Evolutionary conservation across 805 yeast species (phyloP).

Genomic region (Ogataea salicorniae): DNA sequence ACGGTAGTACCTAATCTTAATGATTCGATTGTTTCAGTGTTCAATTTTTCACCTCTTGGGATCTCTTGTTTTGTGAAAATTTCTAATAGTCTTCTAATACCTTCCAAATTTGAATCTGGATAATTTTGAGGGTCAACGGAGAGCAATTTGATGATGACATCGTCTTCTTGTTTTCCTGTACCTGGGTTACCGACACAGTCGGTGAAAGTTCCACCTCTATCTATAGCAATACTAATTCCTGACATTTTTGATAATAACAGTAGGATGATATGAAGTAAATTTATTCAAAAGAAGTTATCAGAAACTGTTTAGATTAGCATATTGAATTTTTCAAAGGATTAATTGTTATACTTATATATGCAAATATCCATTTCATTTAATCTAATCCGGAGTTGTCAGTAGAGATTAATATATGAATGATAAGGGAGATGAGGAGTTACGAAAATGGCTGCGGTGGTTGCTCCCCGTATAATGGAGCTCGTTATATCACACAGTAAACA

Average conservation of each 20-base stretch:
- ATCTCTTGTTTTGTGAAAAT: constrained; percentile 46
- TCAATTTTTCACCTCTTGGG: constrained; percentile 57
- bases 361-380: too few relatives aligned
- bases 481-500: too few relatives aligned
- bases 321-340: too few relatives aligned
- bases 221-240: constrained; percentile 40
- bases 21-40: constrained; percentile 56
- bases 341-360: too few relatives aligned
- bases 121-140: constrained; percentile 89
- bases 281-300: too few relatives aligned
- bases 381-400: too few relatives aligned
- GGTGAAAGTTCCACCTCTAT: constrained; percentile 88
- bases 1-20: constrained; percentile 92
- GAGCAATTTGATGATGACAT: constrained; percentile 67
- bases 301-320: too few relatives aligned
- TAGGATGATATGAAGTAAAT: too few relatives aligned
- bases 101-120: constrained; percentile 88
- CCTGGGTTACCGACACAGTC: constrained; percentile 59
- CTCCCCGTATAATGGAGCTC: too few relatives aligned
- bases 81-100: constrained; percentile 75
- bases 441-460: too few relatives aligned
- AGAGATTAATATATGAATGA: too few relatives aligned
- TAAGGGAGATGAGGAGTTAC: too few relatives aligned
- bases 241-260: constrained; percentile 4
- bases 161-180: constrained; percentile 45